Percentiles rank a stretch among this genome's conserved stretches.
phyloP scores from a whole-genome alignment of 257 asterid species.

The Fraxinus cuspidata region DNA sequence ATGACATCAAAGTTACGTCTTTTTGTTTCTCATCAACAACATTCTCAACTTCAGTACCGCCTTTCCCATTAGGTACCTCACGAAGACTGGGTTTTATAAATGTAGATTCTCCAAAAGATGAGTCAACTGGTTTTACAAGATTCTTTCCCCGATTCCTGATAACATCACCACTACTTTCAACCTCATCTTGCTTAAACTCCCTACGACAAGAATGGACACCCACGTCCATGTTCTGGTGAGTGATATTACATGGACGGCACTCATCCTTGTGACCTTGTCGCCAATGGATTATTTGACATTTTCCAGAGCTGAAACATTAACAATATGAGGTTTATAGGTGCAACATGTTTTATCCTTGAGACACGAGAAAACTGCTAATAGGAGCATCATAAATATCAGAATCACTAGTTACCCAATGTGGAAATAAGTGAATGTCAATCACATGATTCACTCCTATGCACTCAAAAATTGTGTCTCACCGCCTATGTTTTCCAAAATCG shows the following conservation, averaged over 20 bases:
- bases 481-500: background rate
- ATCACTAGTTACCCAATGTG: background rate
- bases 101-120: constrained; percentile 26
- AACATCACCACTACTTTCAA: constrained; percentile 28
- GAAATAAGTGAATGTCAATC: background rate
- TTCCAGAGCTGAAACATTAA: constrained; percentile 65
- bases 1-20: constrained; percentile 23
- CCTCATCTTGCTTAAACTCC: constrained; percentile 36
- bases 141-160: constrained; percentile 33
- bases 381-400: background rate
- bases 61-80: constrained; percentile 26
- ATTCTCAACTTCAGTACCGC: constrained; percentile 25
- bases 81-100: constrained; percentile 32
- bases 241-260: constrained; percentile 21
- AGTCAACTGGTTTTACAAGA: constrained; percentile 33
- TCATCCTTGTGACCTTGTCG: constrained; percentile 37
- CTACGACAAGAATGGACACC: constrained; percentile 31
- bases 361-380: background rate
- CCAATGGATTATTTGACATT: constrained; percentile 84
- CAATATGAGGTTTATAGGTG: constrained; percentile 13
- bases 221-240: background rate
- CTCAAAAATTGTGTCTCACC: background rate
- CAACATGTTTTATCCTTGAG: background rate
- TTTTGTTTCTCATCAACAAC: constrained; percentile 29
- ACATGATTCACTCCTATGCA: background rate